Conservation (phyloP, 176 grass and related monocot species). For the Typha latifolia region DNA sequence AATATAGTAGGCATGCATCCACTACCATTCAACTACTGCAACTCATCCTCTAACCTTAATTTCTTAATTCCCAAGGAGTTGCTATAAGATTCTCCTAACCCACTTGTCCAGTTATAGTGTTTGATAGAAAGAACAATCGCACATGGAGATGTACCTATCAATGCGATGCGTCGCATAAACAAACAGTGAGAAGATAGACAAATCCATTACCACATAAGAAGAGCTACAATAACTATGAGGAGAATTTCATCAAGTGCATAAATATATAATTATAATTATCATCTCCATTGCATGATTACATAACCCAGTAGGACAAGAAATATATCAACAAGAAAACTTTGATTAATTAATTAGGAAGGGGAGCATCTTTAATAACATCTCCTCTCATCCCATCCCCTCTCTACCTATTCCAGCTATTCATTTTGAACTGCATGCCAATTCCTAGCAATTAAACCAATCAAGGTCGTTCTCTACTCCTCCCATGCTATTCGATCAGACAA, state of each 20-base stretch:
- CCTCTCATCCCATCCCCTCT: constrained; percentile 39
- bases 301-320: background rate
- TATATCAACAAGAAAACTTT: no score
- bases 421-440: background rate
- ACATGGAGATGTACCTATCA: constrained; percentile 48
- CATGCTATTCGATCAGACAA: no score
- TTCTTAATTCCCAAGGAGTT: constrained; percentile 9
- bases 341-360: constrained; percentile 34
- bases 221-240: constrained; percentile 1
- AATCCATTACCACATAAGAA: constrained; percentile 15
- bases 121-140: constrained; percentile 22
- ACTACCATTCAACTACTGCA: constrained; percentile 1
- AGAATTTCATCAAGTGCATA: no score
- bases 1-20: no score
- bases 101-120: constrained; percentile 21
- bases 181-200: background rate
- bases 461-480: background rate
- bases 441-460: background rate
- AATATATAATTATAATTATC: no score
- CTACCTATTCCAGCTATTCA: constrained; percentile 3
- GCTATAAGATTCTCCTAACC: constrained; percentile 29
- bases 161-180: constrained; percentile 1
- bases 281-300: background rate
- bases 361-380: constrained; percentile 18
- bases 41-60: constrained; percentile 3